Conservation (phyloP, 805 yeast genomes). For the Hanseniaspora pseudoguilliermondii region DNA sequence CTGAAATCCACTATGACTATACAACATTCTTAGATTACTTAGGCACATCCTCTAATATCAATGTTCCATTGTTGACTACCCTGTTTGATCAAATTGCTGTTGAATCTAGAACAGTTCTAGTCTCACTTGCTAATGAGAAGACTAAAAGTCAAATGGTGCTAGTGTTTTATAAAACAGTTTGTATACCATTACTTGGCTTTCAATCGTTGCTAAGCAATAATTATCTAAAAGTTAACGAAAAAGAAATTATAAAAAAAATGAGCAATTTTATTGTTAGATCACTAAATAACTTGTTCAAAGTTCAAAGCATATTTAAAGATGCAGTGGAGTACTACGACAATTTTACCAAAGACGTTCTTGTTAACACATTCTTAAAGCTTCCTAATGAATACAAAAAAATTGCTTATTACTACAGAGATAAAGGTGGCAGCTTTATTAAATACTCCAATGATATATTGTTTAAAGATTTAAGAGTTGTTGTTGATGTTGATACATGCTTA, state of each 20-base stretch:
- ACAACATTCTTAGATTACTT: background rate
- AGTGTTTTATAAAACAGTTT: background rate
- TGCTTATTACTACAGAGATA: background rate
- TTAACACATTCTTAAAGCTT: background rate
- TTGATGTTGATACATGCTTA: background rate
- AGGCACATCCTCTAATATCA: background rate
- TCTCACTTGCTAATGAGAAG: background rate
- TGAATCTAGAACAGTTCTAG: background rate
- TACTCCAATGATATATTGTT: background rate
- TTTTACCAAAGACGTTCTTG: background rate
- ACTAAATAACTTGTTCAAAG: slow-evolving; percentile 1
- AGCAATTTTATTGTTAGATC: slow-evolving; percentile 3
- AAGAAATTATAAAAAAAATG: background rate
- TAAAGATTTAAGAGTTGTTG: background rate
- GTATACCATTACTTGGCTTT: background rate
- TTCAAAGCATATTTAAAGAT: background rate
- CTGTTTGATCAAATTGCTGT: background rate
- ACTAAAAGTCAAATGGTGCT: background rate
- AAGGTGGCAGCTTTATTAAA: background rate
- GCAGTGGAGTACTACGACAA: background rate
- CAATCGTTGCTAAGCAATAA: background rate
- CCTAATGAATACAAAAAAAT: slow-evolving; percentile 8
- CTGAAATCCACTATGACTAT: background rate
- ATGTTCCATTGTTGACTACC: background rate
- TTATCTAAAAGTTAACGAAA: background rate